A percentile compares a stretch with the other conserved stretches of the same genome.
These are phyloP conservation scores for Penicillium pancosmium DNA, from an alignment of 495 filamentous ascomycete genomes.

Conservation along the genomic window DNA sequence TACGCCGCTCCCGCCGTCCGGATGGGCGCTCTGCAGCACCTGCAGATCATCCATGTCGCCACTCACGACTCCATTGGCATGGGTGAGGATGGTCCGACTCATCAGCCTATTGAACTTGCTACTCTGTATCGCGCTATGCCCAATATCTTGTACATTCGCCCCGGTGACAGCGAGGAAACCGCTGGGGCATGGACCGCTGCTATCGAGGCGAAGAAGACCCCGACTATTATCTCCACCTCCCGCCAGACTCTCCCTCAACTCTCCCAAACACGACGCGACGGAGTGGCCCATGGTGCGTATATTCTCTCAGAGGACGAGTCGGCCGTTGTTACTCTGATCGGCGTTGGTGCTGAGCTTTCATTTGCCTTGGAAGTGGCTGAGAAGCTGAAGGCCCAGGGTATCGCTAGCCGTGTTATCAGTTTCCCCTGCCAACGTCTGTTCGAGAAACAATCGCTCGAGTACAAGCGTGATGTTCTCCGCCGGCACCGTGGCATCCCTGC, in stretches of 20 bases:
- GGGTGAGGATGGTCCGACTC: constrained; percentile 63
- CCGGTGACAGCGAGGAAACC: constrained; percentile 58
- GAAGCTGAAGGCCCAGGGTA: constrained; percentile 32
- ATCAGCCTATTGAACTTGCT: constrained; percentile 62
- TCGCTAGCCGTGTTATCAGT: constrained; percentile 53
- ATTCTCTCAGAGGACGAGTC: constrained; percentile 46
- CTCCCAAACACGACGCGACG: constrained; percentile 41
- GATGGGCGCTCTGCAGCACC: constrained; percentile 60
- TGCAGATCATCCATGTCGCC: constrained; percentile 60
- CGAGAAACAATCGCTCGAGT: constrained; percentile 51
- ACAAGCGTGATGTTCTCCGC: constrained; percentile 46
- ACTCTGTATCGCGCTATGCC: constrained; percentile 63
- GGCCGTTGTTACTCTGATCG: constrained; percentile 51
- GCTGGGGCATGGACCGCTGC: constrained; percentile 58
- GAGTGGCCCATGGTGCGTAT: constrained; percentile 48
- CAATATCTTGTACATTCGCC: constrained; percentile 60
- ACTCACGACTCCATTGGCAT: constrained; percentile 63
- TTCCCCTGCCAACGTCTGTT: constrained; percentile 60
- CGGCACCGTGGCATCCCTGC: constrained; percentile 40
- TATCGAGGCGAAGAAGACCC: constrained; percentile 44
- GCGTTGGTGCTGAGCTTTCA: constrained; percentile 50
- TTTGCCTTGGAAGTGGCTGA: constrained; percentile 46
- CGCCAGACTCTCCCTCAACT: constrained; percentile 50
- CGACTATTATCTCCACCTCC: constrained; percentile 52
- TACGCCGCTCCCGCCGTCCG: constrained; percentile 61